Conservation (phyloP, 2,329 filamentous ascomycete genomes). For the Fusarium pininemorale region DNA sequence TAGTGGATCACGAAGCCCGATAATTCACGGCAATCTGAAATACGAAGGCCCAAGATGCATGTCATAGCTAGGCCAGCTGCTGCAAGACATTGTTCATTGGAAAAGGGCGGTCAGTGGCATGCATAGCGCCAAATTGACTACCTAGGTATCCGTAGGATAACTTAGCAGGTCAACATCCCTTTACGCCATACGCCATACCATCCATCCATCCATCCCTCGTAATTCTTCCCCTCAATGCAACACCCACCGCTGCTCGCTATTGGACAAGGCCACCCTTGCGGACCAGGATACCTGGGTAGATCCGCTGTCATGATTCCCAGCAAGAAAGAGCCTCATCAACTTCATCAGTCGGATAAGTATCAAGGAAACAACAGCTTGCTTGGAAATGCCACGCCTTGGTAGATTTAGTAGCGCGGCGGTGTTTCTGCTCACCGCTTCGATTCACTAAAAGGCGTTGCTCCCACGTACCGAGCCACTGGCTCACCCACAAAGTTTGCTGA, state of each 20-base stretch:
- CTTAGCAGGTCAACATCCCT: not conserved
- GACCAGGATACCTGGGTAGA: slow-evolving; percentile 36
- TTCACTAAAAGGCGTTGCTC: not conserved
- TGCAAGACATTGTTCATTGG: not conserved
- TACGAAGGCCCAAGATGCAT: not conserved
- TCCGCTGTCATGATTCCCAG: slow-evolving; percentile 37
- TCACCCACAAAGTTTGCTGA: slow-evolving; percentile 34
- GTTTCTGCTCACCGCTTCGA: slow-evolving; percentile 14
- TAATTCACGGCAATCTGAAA: not conserved
- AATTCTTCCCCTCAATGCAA: not conserved
- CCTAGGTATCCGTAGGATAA: not conserved
- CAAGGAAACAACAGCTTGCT: not conserved
- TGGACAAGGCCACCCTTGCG: slow-evolving; percentile 25
- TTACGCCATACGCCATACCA: slow-evolving; percentile 1
- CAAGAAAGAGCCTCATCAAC: slow-evolving; percentile 30
- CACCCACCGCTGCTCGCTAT: slow-evolving; percentile 18
- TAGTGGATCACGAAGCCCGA: not conserved
- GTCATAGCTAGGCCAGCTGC: not conserved
- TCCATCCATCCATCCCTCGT: slow-evolving; percentile 2
- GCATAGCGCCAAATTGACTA: not conserved
- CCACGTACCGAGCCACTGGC: slow-evolving; percentile 34
- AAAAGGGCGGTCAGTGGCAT: slow-evolving; percentile 6
- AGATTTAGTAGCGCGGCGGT: not conserved
- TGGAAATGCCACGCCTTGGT: not conserved
- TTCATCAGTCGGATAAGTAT: not conserved